Base-by-base conservation (phyloP, 2,329 filamentous ascomycete genomes). In the Neopestalotiopsis rosae region DNA sequence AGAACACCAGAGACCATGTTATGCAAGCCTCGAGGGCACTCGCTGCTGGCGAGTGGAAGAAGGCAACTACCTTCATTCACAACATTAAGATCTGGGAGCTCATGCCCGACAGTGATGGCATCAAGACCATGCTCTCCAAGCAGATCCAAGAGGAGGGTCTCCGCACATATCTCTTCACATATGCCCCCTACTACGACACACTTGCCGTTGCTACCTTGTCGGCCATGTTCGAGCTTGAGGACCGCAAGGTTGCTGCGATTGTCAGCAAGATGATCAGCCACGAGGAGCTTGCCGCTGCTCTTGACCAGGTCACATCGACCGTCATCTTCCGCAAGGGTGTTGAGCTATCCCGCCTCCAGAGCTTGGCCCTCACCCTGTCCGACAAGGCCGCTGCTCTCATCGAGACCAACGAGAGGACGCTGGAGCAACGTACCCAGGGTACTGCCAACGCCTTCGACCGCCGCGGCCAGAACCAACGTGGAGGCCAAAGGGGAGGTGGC, bases 241-340 rank as follows among this genome's bases (percentile, higher is more conserved):
- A 92, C 75, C 90, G 92, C 84, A 98, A 98, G 88, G 95, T 98
- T 65, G 87, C 93, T n/a, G 94, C 96, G 45, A 91, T 99, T 68
- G 91, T 99, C 78, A 97, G 94, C 88, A 97, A 97, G 87, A 99
- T 99, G 96, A 98, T 99, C 82, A 97, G 94, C 77, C 96, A 99
- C 86, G 96, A 99, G 84, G 96, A 99, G 83, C 91, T 99, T 64
- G 94, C 93, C 10, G 96, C 96, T 58, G 97, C 96, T 49, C 90
- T 99, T 34, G 97, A 99, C 86, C 96, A 99, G 84, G 95, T 99
- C 83, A 98, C 97, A 77, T 91, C 93, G 74, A 97, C 94, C 65
- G 94, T 99, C 83, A 96, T 98, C 85, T 99, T 99, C 93, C 92
- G 96, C 83, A 98, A 99, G 91, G 97, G 96, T 69, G 96, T 99